Evolutionary conservation across 306 rosid genomes (phyloP), one percentile per base, ranked within the genome.

Genomic region (Vachellia pachyceras): DNA sequence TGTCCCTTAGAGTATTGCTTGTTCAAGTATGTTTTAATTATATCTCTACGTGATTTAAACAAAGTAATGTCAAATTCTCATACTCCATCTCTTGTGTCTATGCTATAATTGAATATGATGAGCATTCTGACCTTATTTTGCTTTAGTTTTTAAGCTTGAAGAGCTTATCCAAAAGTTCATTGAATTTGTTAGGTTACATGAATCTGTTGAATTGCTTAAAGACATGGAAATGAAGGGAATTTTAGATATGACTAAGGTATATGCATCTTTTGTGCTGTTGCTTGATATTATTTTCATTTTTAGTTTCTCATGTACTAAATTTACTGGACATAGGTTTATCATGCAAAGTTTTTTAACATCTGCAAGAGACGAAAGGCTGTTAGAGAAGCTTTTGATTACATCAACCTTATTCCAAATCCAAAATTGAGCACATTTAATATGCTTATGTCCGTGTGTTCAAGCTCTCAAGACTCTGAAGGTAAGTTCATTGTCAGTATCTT

Each of bases 371-470:
- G 80, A 87, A 95, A 88, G 91, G 98, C 97, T 70, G 94, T 93
- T 75, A 84, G 77, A 77, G 97, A 93, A 87, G 99, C 99, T 85
- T 95, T 93, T 84, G 94, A 87, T 67, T 95, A 80, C 94, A 80
- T 79, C 82, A 87, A 88, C 78, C 93, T 95, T 81, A 90, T 95
- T 74, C 90, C 91, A 67, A 89, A 90, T 86, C 99, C 98, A 77
- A 91, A 86, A 0, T 72, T 89, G 92, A 95, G 99, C 86, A 91
- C 99, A 72, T 95, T 88, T 86, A 95, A 90, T 80, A 95, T 95
- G 99, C 99, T 95, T 35, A 89, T 95, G 99, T 87, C 99, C 0
- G 99, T 95, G 64, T 95, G 98, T 82, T 80, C 92, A 58, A 88
- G 86, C 75, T 88, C 98, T 78, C 96, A 90, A 84, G 89, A 93